These are phyloP conservation scores for sorghum (Sorghum bicolor) DNA, from an alignment of 176 grass and related monocot species.

Conservation along the genomic window Sorghum_bicolor_NCBIv3 NC_012879.2:60410001-60410500, in stretches of 20 bases:
- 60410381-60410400: conserved; percentile 96
- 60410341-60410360: conserved; percentile 93
- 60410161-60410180: conserved; percentile 86
- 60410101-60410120: conserved; percentile 88
- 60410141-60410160: conserved; percentile 88
- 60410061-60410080: conserved; percentile 83
- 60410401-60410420: conserved; percentile 92
- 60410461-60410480: conserved; percentile 94
- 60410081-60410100: conserved; percentile 97
- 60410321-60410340: conserved; percentile 76
- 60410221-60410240: conserved; percentile 96
- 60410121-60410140: conserved; percentile 92
- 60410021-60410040: conserved; percentile 38
- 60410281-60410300: neutral
- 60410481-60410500: conserved; percentile 98
- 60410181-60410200: conserved; percentile 93
- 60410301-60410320: neutral
- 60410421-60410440: conserved; percentile 85
- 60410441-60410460: conserved; percentile 91
- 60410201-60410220: conserved; percentile 89
- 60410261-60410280: neutral
- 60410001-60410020: neutral
- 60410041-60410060: conserved; percentile 87
- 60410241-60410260: neutral
- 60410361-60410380: conserved; percentile 80